Conservation (phyloP, 805 yeast species). For the Metschnikowia peoriensis region DNA sequence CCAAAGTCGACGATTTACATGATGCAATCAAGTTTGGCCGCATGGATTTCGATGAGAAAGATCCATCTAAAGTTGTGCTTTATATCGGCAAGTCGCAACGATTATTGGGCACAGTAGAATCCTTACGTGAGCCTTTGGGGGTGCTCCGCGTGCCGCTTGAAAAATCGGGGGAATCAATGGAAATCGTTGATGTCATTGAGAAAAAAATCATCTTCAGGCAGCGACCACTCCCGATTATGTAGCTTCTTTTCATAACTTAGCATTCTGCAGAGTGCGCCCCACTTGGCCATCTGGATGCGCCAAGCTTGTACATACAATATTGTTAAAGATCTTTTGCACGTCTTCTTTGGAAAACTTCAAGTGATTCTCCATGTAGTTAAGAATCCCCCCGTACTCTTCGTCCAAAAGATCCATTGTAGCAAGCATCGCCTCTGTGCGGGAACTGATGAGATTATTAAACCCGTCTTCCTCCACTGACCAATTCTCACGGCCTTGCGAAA, state of each 20-base stretch:
- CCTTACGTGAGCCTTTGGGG: conserved; percentile 64
- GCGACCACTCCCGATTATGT: conserved; percentile 80
- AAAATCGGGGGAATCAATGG: conserved; percentile 31
- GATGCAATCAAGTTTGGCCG: conserved; percentile 54
- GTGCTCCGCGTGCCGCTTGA: conserved; percentile 47
- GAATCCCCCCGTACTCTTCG: conserved; percentile 52
- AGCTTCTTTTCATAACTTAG: not conserved
- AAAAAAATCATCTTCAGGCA: conserved; percentile 61
- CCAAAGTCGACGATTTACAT: conserved; percentile 30
- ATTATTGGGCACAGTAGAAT: conserved; percentile 57
- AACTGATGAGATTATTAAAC: conserved; percentile 57
- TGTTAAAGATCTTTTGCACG: conserved; percentile 25
- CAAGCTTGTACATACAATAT: conserved; percentile 11
- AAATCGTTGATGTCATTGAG: conserved; percentile 57
- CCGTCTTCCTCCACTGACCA: conserved; percentile 51
- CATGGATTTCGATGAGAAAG: conserved; percentile 43
- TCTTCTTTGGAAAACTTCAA: conserved; percentile 49
- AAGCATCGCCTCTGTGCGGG: conserved; percentile 69
- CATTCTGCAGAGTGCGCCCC: not conserved
- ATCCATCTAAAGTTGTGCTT: conserved; percentile 48
- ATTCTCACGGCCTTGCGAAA: conserved; percentile 37
- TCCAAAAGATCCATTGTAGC: conserved; percentile 56
- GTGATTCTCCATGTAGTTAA: conserved; percentile 42
- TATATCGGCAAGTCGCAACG: conserved; percentile 70
- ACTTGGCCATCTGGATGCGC: conserved; percentile 3